phyloP scores from a whole-genome alignment of 805 yeast genomes.

The Nakazawaea peltata region DNA sequence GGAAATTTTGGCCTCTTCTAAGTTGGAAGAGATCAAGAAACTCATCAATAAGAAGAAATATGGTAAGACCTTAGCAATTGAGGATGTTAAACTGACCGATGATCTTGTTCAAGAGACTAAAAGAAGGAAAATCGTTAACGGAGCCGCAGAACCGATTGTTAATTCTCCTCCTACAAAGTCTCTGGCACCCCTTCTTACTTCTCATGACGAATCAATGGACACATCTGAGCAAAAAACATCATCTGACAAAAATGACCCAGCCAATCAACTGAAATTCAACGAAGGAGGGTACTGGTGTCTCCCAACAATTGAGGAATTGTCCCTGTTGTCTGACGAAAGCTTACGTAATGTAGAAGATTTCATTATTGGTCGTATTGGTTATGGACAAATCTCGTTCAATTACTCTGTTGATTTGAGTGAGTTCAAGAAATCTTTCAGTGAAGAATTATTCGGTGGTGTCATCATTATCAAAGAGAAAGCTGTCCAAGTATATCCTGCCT shows the following conservation, averaged over 20 bases:
- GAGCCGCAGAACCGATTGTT: neutral
- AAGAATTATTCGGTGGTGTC: conserved; percentile 30
- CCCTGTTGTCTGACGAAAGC: conserved; percentile 33
- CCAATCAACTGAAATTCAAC: neutral
- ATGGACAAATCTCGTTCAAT: conserved; percentile 60
- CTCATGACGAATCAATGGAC: neutral
- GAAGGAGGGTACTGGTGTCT: conserved; percentile 55
- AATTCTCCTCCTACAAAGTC: neutral
- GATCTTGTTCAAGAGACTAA: conserved; percentile 2
- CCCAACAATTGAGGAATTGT: conserved; percentile 48
- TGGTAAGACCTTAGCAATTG: neutral
- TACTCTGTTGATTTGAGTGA: conserved; percentile 62
- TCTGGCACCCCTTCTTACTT: neutral
- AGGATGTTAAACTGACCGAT: neutral
- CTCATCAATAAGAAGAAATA: conserved; percentile 7
- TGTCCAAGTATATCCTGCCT: conserved; percentile 58
- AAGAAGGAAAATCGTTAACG: conserved; percentile 5
- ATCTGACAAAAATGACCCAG: neutral
- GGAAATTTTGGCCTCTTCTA: conserved; percentile 8
- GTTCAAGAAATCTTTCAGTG: conserved; percentile 32
- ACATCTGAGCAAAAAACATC: neutral
- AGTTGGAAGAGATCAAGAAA: conserved; percentile 7
- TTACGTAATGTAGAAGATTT: conserved; percentile 53
- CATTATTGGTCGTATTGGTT: conserved; percentile 58
- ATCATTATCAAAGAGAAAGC: conserved; percentile 40